These are phyloP conservation scores for Verticillium isaacii DNA, from an alignment of 2,329 filamentous ascomycete genomes.

Conservation along the genomic window DNA sequence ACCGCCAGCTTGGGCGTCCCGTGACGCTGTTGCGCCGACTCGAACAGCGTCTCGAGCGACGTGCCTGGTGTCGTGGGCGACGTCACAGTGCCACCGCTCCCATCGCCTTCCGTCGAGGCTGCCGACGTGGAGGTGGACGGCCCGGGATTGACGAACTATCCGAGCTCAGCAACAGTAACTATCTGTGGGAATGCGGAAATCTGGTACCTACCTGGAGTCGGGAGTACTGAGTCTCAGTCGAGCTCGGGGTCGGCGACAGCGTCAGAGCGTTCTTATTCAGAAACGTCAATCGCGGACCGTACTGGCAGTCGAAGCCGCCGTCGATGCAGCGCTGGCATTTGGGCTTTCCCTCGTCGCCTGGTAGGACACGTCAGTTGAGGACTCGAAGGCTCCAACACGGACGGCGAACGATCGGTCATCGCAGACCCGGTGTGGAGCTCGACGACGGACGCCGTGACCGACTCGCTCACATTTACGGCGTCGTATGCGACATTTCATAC, in stretches of 20 bases:
- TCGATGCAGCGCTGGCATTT: conserved; percentile 41
- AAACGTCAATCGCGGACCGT: conserved; percentile 41
- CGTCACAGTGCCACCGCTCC: not conserved
- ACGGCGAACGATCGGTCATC: not conserved
- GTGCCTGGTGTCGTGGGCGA: not conserved
- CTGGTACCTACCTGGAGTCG: conserved; percentile 11
- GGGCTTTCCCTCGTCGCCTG: conserved; percentile 47
- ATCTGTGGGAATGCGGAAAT: not conserved
- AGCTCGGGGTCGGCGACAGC: conserved; percentile 13
- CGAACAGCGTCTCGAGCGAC: not conserved
- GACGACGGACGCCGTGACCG: not conserved
- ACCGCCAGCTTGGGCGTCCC: not conserved
- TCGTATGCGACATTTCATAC: conserved; percentile 42
- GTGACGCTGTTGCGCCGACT: conserved; percentile 2
- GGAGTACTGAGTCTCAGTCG: conserved; percentile 5
- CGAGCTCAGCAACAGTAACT: not conserved
- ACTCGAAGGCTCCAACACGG: not conserved
- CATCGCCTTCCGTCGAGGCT: not conserved
- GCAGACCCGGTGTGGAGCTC: not conserved
- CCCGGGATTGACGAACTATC: conserved; percentile 7
- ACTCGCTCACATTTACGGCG: conserved; percentile 39
- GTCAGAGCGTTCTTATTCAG: conserved; percentile 43
- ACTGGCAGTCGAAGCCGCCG: conserved; percentile 42
- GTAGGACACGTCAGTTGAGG: not conserved
- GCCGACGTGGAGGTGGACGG: not conserved